Conservation (phyloP, 1,284 basidiomycete species). For the Takashimella tepidaria region DNA sequence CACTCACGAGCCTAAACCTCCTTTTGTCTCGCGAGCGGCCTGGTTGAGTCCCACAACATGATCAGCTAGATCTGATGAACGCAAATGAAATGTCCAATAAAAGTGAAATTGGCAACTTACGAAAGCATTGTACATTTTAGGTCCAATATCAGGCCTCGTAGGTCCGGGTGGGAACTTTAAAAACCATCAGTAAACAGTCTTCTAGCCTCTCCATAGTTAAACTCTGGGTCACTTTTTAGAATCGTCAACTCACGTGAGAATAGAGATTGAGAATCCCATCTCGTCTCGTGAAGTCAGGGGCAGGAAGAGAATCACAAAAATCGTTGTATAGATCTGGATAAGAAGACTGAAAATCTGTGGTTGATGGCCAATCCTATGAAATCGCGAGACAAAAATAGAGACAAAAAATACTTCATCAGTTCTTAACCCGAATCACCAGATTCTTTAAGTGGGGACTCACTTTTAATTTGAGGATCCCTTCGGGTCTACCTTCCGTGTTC, state of each 20-base stretch:
- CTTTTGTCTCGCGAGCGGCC: conserved; percentile 15
- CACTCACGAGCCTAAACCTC: conserved; percentile 29
- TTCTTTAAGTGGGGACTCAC: background rate
- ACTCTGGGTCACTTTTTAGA: background rate
- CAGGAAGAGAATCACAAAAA: conserved; percentile 74
- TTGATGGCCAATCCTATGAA: conserved; percentile 81
- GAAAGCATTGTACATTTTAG: conserved; percentile 55
- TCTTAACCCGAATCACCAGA: background rate
- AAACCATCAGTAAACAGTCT: too few species aligned
- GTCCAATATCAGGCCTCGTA: conserved; percentile 79
- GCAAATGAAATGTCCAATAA: background rate
- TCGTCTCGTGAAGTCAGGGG: conserved; percentile 78
- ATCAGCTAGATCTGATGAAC: background rate
- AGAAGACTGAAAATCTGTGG: conserved; percentile 70
- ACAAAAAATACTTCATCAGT: background rate
- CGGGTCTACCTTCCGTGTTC: conserved; percentile 46
- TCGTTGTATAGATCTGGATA: conserved; percentile 87
- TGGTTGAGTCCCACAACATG: too few species aligned
- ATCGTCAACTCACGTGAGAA: conserved; percentile 40
- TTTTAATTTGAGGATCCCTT: conserved; percentile 6
- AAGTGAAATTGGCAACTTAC: conserved; percentile 18
- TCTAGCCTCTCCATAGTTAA: background rate
- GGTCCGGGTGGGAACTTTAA: conserved; percentile 77
- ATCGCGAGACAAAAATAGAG: background rate
- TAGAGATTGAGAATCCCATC: conserved; percentile 85